phyloP scores from a whole-genome alignment of 2,329 filamentous ascomycete genomes.

The Chaetomiaceae sp. region DNA sequence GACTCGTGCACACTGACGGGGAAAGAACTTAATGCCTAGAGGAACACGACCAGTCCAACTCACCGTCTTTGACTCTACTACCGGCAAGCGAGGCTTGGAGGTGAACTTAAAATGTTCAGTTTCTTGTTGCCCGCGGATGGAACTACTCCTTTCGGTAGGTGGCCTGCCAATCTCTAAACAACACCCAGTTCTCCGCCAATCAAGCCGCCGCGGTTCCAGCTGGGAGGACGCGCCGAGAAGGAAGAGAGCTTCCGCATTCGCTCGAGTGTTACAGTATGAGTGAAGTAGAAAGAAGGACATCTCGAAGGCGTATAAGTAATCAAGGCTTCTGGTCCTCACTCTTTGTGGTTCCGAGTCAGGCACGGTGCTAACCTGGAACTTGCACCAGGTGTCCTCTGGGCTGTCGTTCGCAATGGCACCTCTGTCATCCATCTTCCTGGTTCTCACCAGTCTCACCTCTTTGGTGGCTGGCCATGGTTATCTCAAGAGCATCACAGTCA shows the following conservation, averaged over 20 bases:
- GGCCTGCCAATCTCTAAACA: conserved; percentile 2
- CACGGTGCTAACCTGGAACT: no score
- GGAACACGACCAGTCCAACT: no score
- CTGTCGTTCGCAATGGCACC: conserved; percentile 3
- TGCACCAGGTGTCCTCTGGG: neutral
- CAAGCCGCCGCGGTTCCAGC: neutral
- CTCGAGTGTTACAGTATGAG: neutral
- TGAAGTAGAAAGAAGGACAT: neutral
- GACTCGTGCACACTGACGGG: no score
- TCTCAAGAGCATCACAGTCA: conserved; percentile 28
- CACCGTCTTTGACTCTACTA: no score
- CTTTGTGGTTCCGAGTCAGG: neutral
- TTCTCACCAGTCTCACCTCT: conserved; percentile 9
- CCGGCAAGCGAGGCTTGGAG: neutral
- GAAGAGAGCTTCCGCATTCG: neutral
- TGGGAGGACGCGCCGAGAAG: neutral
- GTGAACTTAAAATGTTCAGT: no score
- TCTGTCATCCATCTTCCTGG: neutral
- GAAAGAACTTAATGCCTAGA: neutral
- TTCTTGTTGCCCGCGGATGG: conserved; percentile 7
- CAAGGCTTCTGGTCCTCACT: neutral
- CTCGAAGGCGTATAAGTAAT: neutral
- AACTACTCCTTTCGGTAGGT: conserved; percentile 12
- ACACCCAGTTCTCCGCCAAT: neutral
- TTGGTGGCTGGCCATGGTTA: conserved; percentile 27